phyloP scores from a whole-genome alignment of 768 basidiomycete species.

The Phallus indusiatus region DNA sequence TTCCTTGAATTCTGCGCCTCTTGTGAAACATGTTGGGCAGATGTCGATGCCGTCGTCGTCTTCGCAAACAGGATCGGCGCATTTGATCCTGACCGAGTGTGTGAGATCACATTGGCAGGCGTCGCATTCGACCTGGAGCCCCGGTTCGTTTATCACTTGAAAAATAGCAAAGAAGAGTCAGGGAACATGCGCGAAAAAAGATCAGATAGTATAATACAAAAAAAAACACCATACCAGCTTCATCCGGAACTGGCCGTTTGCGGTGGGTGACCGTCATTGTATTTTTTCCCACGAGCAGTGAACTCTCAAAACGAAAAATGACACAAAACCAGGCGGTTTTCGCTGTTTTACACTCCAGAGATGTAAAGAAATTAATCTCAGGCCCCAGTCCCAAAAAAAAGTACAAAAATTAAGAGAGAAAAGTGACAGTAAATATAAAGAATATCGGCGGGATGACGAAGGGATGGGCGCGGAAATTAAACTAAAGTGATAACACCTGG shows the following conservation, averaged over 20 bases:
- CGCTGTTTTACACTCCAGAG: not conserved
- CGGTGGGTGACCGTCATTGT: constrained; percentile 10
- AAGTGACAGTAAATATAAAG: not conserved
- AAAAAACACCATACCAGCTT: constrained; percentile 3
- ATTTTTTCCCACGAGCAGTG: constrained; percentile 7
- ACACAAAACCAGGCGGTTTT: not conserved
- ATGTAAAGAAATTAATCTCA: not conserved
- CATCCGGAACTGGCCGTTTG: constrained; percentile 11
- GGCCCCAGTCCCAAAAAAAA: not conserved
- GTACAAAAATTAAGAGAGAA: not conserved
- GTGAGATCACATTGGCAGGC: constrained; percentile 82
- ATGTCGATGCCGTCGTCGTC: constrained; percentile 80
- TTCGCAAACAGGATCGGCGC: constrained; percentile 73
- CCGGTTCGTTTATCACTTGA: constrained; percentile 55
- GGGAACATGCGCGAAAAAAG: not conserved
- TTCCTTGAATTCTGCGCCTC: constrained; percentile 78
- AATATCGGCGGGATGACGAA: not conserved
- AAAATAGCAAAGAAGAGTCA: not conserved
- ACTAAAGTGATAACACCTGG: not conserved
- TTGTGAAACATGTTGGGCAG: constrained; percentile 87
- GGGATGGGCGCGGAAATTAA: not conserved
- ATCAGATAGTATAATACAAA: not conserved
- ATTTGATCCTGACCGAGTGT: constrained; percentile 94
- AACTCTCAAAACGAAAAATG: not conserved
- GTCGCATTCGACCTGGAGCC: constrained; percentile 78